phyloP scores from a whole-genome alignment of 208 protist species.

The Trichomonas gallinae region DNA sequence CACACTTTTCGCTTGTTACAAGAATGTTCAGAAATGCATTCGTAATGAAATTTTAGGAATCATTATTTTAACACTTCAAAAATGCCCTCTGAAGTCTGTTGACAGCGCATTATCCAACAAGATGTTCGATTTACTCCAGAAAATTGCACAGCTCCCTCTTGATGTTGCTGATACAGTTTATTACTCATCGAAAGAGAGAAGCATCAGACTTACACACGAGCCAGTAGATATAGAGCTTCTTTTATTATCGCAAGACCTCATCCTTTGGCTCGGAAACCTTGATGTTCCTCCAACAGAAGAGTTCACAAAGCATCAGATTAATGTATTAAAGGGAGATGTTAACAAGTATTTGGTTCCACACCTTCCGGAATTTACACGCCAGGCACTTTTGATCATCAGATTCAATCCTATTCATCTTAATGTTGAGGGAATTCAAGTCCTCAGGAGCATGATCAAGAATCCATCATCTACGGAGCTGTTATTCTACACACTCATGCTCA shows the following conservation, averaged over 20 bases:
- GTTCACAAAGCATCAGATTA: not conserved
- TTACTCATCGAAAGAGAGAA: not conserved
- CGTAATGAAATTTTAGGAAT: conserved; percentile 12
- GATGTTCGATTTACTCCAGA: conserved; percentile 2
- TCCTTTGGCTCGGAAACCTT: not conserved
- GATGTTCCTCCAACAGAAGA: not conserved
- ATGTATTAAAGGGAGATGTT: not conserved
- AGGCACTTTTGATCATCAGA: not conserved
- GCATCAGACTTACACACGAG: not conserved
- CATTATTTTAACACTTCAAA: not conserved
- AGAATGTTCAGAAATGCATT: conserved; percentile 2
- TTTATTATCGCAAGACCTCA: not conserved
- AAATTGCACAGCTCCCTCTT: not conserved
- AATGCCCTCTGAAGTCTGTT: not conserved
- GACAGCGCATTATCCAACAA: not conserved
- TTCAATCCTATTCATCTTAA: not conserved
- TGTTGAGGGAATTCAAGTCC: not conserved
- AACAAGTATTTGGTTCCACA: not conserved
- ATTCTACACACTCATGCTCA: not conserved
- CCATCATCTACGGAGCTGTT: not conserved
- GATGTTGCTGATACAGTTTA: not conserved
- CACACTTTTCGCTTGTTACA: not conserved
- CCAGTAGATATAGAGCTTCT: not conserved
- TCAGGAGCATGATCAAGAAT: not conserved
- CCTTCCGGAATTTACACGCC: not conserved